These are phyloP conservation scores for Huiozyma naganishii DNA, from an alignment of 805 yeast species.

Conservation along the genomic window DNA sequence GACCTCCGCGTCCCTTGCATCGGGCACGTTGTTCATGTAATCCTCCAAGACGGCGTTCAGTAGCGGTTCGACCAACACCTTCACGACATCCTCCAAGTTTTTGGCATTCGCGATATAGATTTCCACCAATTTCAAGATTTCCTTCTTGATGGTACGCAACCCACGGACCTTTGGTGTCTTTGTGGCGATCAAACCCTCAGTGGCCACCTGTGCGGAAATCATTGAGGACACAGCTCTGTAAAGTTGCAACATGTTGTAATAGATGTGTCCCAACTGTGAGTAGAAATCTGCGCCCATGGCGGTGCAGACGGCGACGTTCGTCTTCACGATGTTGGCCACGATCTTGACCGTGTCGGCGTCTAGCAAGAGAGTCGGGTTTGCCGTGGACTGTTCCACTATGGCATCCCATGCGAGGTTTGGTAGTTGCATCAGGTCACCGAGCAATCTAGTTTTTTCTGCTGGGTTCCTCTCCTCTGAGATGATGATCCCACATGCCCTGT, in stretches of 20 bases:
- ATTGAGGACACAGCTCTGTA: slow-evolving; percentile 81
- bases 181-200: slow-evolving; percentile 79
- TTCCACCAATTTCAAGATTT: slow-evolving; percentile 78
- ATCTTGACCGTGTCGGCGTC: slow-evolving; percentile 82
- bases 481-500: slow-evolving; percentile 93
- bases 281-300: slow-evolving; percentile 87
- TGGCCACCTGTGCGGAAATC: slow-evolving; percentile 71
- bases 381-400: slow-evolving; percentile 73
- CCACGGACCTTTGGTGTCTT: slow-evolving; percentile 93
- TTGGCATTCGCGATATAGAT: slow-evolving; percentile 82
- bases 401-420: slow-evolving; percentile 95
- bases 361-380: slow-evolving; percentile 68
- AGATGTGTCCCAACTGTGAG: slow-evolving; percentile 77
- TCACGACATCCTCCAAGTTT: slow-evolving; percentile 71
- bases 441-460: slow-evolving; percentile 57
- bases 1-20: slow-evolving; percentile 97
- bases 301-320: slow-evolving; percentile 91
- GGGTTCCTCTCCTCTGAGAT: slow-evolving; percentile 74
- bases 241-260: slow-evolving; percentile 78
- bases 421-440: slow-evolving; percentile 71
- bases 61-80: slow-evolving; percentile 72
- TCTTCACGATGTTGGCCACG: slow-evolving; percentile 85
- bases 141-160: slow-evolving; percentile 91
- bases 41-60: slow-evolving; percentile 81
- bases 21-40: slow-evolving; percentile 80